These are phyloP conservation scores for Saturnispora hagleri DNA, from an alignment of 805 yeast species.

Conservation along the genomic window DNA sequence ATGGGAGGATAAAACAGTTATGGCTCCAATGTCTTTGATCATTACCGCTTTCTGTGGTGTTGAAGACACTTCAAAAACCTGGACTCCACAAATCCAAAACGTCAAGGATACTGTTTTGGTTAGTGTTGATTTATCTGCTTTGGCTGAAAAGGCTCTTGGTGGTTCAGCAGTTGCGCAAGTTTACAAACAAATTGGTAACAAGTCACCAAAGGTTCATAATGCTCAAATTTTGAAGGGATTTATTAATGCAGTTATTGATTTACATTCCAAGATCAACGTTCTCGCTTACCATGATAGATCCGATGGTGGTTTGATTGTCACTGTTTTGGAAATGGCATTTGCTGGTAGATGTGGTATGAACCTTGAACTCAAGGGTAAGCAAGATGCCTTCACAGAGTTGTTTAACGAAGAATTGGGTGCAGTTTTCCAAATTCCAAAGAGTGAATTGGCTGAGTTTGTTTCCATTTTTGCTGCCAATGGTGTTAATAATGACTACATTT, in stretches of 20 bases:
- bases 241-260: slow-evolving; percentile 55
- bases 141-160: slow-evolving; percentile 55
- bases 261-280: slow-evolving; percentile 61
- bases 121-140: slow-evolving; percentile 68
- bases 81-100: slow-evolving; percentile 81
- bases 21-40: slow-evolving; percentile 88
- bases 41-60: slow-evolving; percentile 92
- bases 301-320: slow-evolving; percentile 89
- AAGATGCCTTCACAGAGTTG: slow-evolving; percentile 39
- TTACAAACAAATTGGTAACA: slow-evolving; percentile 75
- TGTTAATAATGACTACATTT: slow-evolving; percentile 43
- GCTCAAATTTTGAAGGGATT: slow-evolving; percentile 54
- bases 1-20: slow-evolving; percentile 88
- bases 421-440: slow-evolving; percentile 71
- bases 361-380: slow-evolving; percentile 34
- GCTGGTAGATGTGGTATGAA: slow-evolving; percentile 85
- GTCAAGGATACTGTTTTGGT: slow-evolving; percentile 50
- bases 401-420: slow-evolving; percentile 96
- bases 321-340: slow-evolving; percentile 92
- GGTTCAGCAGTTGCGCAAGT: slow-evolving; percentile 95
- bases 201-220: slow-evolving; percentile 76
- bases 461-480: slow-evolving; percentile 49
- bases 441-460: slow-evolving; percentile 47
- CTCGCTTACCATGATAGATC: slow-evolving; percentile 91
- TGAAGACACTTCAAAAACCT: slow-evolving; percentile 71